A percentile compares a stretch with the other conserved stretches of the same genome.
Evolutionary conservation across 2,329 filamentous ascomycete genomes (phyloP).

Genomic region (Fusarium mexicanum): DNA sequence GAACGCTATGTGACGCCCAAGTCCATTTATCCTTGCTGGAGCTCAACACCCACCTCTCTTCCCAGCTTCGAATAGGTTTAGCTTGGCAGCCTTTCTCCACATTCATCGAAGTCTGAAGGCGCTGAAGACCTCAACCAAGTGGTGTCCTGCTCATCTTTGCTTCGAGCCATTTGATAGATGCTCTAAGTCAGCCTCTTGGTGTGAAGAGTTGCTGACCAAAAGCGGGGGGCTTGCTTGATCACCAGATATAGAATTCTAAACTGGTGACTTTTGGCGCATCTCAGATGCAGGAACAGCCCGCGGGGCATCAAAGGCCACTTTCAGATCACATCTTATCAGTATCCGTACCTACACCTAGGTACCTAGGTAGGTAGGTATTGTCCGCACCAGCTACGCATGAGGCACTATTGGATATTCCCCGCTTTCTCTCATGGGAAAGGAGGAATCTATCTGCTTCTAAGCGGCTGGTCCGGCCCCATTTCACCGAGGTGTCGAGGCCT

Average conservation of each 20-base stretch:
- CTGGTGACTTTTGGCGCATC: constrained; percentile 23
- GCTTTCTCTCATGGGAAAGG: not conserved
- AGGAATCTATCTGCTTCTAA: not conserved
- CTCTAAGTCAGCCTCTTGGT: not conserved
- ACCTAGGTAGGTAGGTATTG: not conserved
- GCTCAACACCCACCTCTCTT: constrained; percentile 22
- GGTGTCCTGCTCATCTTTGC: constrained; percentile 29
- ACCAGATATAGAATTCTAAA: constrained; percentile 26
- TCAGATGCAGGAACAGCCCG: constrained; percentile 34
- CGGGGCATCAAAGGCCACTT: constrained; percentile 7
- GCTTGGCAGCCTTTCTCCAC: constrained; percentile 29
- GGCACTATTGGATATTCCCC: constrained; percentile 1
- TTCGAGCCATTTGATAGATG: constrained; percentile 4
- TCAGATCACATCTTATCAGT: constrained; percentile 15
- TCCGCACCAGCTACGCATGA: not conserved
- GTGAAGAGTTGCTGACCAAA: constrained; percentile 11
- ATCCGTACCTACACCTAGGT: no score
- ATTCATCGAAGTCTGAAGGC: constrained; percentile 10
- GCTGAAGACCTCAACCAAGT: constrained; percentile 5
- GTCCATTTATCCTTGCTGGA: constrained; percentile 31
- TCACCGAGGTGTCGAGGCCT: constrained; percentile 3
- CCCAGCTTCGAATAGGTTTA: constrained; percentile 15
- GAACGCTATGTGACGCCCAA: constrained; percentile 27
- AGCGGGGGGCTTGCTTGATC: constrained; percentile 21
- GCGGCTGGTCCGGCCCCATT: not conserved